Conservation (phyloP, 805 yeast species). For the Pichia nanzhaoensis region DNA sequence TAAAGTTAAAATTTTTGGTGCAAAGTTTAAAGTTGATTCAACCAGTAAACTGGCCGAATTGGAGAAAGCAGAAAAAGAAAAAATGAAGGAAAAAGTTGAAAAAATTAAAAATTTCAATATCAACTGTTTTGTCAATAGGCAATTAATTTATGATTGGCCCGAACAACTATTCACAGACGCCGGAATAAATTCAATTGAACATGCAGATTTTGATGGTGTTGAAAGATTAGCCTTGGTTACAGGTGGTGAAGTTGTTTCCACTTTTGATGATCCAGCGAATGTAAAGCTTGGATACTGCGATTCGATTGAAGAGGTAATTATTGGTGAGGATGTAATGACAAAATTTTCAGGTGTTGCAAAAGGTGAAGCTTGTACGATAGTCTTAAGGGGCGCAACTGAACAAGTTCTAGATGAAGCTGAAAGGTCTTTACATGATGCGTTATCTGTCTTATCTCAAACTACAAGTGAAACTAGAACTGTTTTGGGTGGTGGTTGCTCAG, state of each 20-base stretch:
- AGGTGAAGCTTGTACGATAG: conserved; percentile 94
- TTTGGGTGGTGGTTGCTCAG: conserved; percentile 90
- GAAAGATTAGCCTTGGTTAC: conserved; percentile 94
- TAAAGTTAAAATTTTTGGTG: conserved; percentile 95
- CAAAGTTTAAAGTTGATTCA: conserved; percentile 93
- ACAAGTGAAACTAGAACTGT: conserved; percentile 88
- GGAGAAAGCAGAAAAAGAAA: conserved; percentile 69
- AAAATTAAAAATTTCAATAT: conserved; percentile 77
- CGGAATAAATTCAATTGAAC: conserved; percentile 87
- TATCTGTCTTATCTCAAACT: conserved; percentile 91
- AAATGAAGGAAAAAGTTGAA: conserved; percentile 85
- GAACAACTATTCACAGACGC: conserved; percentile 90
- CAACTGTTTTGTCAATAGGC: conserved; percentile 91
- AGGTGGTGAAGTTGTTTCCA: conserved; percentile 97
- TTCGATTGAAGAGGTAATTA: conserved; percentile 79
- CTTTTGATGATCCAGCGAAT: conserved; percentile 86
- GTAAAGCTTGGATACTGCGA: conserved; percentile 88
- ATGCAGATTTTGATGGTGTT: conserved; percentile 97
- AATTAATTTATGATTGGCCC: conserved; percentile 95
- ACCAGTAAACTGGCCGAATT: conserved; percentile 77
- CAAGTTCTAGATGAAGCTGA: conserved; percentile 98
- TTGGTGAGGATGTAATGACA: conserved; percentile 88
- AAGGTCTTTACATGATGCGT: conserved; percentile 93
- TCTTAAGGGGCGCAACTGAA: conserved; percentile 95
- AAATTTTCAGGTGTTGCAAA: conserved; percentile 94